Conservation (phyloP, 1,284 basidiomycete species). For the Irpex rosettiformis region DNA sequence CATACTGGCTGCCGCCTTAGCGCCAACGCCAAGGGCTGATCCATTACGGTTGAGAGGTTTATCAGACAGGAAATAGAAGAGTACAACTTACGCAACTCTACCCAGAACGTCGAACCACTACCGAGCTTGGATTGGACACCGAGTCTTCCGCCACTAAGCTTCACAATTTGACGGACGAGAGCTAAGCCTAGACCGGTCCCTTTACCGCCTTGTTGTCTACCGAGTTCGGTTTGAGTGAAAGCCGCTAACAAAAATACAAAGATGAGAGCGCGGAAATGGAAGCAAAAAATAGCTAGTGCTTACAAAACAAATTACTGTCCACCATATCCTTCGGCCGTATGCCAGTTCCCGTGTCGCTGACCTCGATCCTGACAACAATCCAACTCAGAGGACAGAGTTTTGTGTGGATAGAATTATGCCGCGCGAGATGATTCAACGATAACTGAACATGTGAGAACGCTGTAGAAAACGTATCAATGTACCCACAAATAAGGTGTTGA, state of each 20-base stretch:
- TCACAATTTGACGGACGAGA: constrained; percentile 87
- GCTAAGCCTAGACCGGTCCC: constrained; percentile 88
- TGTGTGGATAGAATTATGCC: constrained; percentile 44
- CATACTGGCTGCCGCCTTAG: constrained; percentile 8
- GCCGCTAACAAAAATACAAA: constrained; percentile 41
- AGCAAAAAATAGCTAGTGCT: constrained; percentile 22
- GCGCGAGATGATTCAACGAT: constrained; percentile 43
- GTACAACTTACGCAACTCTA: constrained; percentile 60
- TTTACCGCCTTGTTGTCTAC: constrained; percentile 83
- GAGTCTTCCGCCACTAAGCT: constrained; percentile 75
- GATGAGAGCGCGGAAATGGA: constrained; percentile 2
- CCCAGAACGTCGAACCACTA: constrained; percentile 74
- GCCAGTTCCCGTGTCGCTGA: constrained; percentile 79
- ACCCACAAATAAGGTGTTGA: neutral
- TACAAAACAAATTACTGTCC: constrained; percentile 74
- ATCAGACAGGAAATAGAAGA: constrained; percentile 1
- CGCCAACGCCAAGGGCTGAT: constrained; percentile 38
- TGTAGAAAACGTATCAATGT: neutral
- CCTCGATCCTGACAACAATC: constrained; percentile 78
- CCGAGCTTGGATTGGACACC: constrained; percentile 66
- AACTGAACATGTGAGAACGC: constrained; percentile 21
- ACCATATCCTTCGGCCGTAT: constrained; percentile 71
- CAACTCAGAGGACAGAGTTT: constrained; percentile 41
- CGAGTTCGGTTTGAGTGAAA: constrained; percentile 79
- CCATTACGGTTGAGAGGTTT: neutral